phyloP scores from a whole-genome alignment of 129 eudicot species.

The Pulicaria dysenterica region DNA sequence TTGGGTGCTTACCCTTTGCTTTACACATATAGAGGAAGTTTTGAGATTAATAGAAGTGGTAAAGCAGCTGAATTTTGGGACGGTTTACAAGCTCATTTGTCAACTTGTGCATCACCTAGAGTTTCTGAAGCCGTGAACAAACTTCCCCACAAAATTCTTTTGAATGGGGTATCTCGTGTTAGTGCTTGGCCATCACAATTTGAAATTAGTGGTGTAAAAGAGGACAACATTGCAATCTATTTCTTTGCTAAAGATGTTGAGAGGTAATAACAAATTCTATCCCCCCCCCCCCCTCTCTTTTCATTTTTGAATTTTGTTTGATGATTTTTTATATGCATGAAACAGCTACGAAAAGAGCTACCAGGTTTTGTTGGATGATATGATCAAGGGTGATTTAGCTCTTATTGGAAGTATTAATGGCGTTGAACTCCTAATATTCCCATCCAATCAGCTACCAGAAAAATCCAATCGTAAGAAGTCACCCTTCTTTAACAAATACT shows the following conservation, averaged over 20 bases:
- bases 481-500: constrained; percentile 15
- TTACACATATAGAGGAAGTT: constrained; percentile 66
- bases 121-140: constrained; percentile 65
- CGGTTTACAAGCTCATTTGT: constrained; percentile 94
- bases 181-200: constrained; percentile 91
- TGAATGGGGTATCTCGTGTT: constrained; percentile 74
- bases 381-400: constrained; percentile 91
- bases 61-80: constrained; percentile 50
- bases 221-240: constrained; percentile 75
- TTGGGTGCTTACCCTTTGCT: constrained; percentile 13
- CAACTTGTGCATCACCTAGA: constrained; percentile 72
- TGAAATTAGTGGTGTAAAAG: constrained; percentile 62
- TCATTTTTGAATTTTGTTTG: neutral
- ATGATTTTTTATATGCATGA: constrained; percentile 27
- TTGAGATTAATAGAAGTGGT: constrained; percentile 74
- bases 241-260: constrained; percentile 86
- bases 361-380: constrained; percentile 66
- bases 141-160: constrained; percentile 48
- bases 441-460: constrained; percentile 85
- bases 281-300: neutral
- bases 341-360: constrained; percentile 80
- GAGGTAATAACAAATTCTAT: constrained; percentile 46
- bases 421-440: constrained; percentile 86
- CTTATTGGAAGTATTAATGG: constrained; percentile 82
- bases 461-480: constrained; percentile 70